phyloP scores from a whole-genome alignment of 129 eudicot species.

The Mikania micrantha region DNA sequence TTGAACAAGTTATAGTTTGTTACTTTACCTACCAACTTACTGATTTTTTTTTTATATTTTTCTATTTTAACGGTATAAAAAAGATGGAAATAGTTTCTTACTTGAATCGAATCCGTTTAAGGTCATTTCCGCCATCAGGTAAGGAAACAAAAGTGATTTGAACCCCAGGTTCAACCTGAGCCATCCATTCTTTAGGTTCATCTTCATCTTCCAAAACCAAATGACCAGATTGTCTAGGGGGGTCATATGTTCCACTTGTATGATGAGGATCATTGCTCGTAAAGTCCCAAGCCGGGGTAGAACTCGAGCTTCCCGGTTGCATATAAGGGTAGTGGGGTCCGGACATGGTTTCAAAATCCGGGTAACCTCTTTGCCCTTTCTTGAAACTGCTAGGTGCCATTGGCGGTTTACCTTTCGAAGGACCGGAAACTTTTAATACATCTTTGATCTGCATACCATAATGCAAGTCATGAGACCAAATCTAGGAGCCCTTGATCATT shows the following conservation, averaged over 20 bases:
- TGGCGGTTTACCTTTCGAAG: conserved; percentile 50
- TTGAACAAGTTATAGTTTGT: background rate
- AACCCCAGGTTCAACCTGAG: conserved; percentile 75
- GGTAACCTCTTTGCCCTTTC: conserved; percentile 49
- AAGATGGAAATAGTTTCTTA: conserved; percentile 18
- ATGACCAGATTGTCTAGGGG: conserved; percentile 60
- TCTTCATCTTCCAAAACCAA: conserved; percentile 55
- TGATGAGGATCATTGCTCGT: conserved; percentile 37
- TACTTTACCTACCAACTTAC: background rate
- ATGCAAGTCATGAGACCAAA: background rate
- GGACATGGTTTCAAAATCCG: conserved; percentile 64
- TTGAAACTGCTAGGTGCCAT: conserved; percentile 47
- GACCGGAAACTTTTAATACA: conserved; percentile 68
- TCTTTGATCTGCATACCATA: conserved; percentile 65
- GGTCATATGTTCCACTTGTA: conserved; percentile 47
- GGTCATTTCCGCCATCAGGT: conserved; percentile 81
- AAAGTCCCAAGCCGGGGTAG: conserved; percentile 90
- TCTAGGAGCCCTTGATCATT: background rate
- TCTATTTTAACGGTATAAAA: background rate
- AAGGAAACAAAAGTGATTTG: conserved; percentile 58
- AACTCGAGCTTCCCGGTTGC: conserved; percentile 67
- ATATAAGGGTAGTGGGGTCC: conserved; percentile 48
- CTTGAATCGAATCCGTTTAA: conserved; percentile 91
- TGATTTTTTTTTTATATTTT: background rate
- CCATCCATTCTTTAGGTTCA: conserved; percentile 79